These are phyloP conservation scores for Saccharomycopsis fodiens DNA, from an alignment of 805 yeast species.

Conservation along the genomic window DNA sequence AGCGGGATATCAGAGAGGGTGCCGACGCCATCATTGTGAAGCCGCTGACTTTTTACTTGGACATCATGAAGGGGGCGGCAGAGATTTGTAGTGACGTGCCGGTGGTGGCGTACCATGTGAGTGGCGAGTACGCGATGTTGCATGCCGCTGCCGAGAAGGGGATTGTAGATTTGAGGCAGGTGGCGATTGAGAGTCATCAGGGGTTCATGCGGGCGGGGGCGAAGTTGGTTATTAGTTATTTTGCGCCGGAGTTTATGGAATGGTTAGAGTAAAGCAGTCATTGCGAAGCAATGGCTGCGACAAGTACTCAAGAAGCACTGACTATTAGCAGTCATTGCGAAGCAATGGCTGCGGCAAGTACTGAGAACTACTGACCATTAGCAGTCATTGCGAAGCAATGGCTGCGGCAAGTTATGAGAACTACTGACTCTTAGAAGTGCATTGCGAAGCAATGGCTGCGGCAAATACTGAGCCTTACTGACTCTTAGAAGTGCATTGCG, in stretches of 20 bases:
- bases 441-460: too few species aligned
- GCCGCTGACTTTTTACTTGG: conserved; percentile 93
- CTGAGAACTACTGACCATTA: too few species aligned
- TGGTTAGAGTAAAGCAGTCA: conserved; percentile 72
- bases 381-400: too few species aligned
- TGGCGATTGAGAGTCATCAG: conserved; percentile 77
- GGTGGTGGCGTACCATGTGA: conserved; percentile 89
- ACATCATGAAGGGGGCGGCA: conserved; percentile 82
- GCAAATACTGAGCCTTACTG: too few species aligned
- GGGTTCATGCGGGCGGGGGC: conserved; percentile 97
- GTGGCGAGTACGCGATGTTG: conserved; percentile 96
- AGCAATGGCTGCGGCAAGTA: too few species aligned
- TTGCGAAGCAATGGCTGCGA: too few species aligned
- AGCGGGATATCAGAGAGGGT: conserved; percentile 84
- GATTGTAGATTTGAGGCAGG: conserved; percentile 66
- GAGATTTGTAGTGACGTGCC: conserved; percentile 79
- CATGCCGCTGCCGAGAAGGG: conserved; percentile 98
- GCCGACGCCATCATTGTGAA: conserved; percentile 94
- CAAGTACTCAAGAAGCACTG: too few species aligned
- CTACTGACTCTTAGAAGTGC: too few species aligned
- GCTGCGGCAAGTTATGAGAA: too few species aligned
- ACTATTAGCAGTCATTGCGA: too few species aligned
- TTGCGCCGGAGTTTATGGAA: conserved; percentile 91
- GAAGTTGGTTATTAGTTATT: conserved; percentile 79
- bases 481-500: too few species aligned